Evolutionary conservation across 202 grass and related monocot species (phyloP).

Genomic region (Hordeum pubiflorum): DNA sequence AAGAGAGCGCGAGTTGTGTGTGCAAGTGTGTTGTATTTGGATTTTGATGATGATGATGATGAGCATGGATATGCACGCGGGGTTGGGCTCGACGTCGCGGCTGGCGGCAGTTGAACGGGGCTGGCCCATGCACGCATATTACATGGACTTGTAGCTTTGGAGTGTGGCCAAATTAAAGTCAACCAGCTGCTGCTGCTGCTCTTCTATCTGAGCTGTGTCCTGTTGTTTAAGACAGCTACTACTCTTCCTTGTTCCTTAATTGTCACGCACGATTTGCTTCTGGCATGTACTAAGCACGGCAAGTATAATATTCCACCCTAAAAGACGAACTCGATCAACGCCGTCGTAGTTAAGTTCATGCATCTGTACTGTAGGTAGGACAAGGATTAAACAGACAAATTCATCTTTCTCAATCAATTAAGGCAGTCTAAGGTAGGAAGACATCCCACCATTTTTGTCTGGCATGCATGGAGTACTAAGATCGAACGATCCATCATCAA

Average conservation of each 20-base stretch:
- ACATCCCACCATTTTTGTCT: no score
- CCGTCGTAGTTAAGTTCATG: background rate
- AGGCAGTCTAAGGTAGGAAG: no score
- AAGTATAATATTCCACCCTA: background rate
- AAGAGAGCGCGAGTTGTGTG: background rate
- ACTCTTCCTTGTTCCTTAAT: background rate
- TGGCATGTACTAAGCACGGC: background rate
- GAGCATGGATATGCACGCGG: background rate
- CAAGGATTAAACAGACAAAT: background rate
- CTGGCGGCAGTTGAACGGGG: background rate
- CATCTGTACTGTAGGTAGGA: background rate
- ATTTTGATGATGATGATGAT: background rate
- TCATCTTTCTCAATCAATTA: no score
- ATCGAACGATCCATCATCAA: background rate
- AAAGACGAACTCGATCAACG: background rate
- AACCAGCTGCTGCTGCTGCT: background rate
- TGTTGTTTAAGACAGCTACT: background rate
- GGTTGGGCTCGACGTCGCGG: constrained; percentile 23
- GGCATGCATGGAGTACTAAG: no score
- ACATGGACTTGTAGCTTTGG: constrained; percentile 29
- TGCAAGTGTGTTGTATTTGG: background rate
- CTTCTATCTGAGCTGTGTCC: background rate
- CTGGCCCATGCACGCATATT: background rate
- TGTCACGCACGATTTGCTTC: background rate
- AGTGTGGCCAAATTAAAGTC: constrained; percentile 55